Percentiles rank a stretch among this genome's conserved stretches.
phyloP scores from a whole-genome alignment of 2,329 filamentous ascomycete species.

The Monosporascus sp. region DNA sequence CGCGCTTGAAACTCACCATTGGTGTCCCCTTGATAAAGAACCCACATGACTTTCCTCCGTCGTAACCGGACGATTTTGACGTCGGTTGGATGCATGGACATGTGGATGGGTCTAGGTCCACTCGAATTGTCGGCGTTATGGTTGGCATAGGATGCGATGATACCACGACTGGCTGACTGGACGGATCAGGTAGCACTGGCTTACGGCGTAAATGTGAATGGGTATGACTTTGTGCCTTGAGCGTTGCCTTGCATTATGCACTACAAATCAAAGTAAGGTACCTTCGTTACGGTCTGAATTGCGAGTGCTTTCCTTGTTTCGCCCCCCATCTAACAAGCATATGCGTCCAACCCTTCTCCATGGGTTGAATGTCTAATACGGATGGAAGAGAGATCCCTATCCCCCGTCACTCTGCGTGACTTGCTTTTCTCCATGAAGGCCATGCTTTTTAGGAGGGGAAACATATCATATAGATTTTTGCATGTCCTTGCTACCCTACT shows the following conservation, averaged over 20 bases:
- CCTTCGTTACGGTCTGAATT: neutral
- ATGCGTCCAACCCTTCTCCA: conserved; percentile 47
- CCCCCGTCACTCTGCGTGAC: conserved; percentile 50
- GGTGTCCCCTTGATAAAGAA: conserved; percentile 7
- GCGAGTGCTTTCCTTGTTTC: conserved; percentile 1
- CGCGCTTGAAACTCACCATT: conserved; percentile 5
- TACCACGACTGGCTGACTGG: conserved; percentile 2
- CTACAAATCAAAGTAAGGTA: neutral
- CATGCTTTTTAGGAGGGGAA: conserved; percentile 43
- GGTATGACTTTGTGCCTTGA: neutral
- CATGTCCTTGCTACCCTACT: no score
- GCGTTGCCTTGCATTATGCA: neutral
- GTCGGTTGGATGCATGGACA: neutral
- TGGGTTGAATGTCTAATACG: conserved; percentile 51
- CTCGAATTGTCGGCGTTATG: neutral
- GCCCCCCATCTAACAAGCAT: conserved; percentile 45
- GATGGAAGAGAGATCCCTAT: conserved; percentile 44
- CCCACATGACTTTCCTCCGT: conserved; percentile 1
- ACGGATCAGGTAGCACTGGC: neutral
- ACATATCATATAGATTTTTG: conserved; percentile 23
- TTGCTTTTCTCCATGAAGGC: conserved; percentile 43
- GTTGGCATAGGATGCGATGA: conserved; percentile 2
- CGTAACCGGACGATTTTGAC: neutral
- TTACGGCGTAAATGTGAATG: neutral
- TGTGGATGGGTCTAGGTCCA: conserved; percentile 21